These are phyloP conservation scores for Apiotrichum mycotoxinovorans DNA, from an alignment of 1,284 basidiomycete genomes.

Conservation along the genomic window DNA sequence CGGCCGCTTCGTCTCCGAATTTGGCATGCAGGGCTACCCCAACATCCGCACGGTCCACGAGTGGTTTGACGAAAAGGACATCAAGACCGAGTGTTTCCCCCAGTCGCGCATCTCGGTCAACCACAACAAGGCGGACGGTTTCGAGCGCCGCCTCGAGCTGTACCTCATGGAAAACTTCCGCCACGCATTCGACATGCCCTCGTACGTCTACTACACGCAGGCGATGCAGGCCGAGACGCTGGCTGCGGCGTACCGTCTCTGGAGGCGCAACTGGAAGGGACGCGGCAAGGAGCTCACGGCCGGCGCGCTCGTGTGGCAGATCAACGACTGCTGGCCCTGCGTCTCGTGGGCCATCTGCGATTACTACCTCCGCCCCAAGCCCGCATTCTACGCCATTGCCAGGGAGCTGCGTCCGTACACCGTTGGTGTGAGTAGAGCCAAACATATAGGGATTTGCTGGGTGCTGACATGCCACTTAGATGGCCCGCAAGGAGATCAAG, in stretches of 20 bases:
- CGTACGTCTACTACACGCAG: conserved; percentile 76
- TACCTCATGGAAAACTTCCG: conserved; percentile 83
- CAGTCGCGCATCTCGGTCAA: conserved; percentile 76
- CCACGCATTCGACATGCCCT: conserved; percentile 81
- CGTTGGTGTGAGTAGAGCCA: conserved; percentile 60
- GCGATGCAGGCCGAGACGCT: conserved; percentile 78
- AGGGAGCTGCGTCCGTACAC: conserved; percentile 68
- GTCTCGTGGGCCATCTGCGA: conserved; percentile 76
- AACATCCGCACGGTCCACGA: conserved; percentile 77
- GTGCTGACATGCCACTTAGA: conserved; percentile 17
- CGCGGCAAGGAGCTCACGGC: conserved; percentile 65
- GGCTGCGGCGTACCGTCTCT: conserved; percentile 66
- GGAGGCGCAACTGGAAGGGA: conserved; percentile 72
- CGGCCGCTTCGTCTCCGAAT: conserved; percentile 73
- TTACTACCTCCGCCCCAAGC: conserved; percentile 72
- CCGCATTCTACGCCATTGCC: conserved; percentile 66
- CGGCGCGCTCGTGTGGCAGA: conserved; percentile 77
- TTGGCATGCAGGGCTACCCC: conserved; percentile 62
- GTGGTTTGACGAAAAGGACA: conserved; percentile 53
- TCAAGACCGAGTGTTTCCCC: conserved; percentile 65
- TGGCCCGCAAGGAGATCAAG: conserved; percentile 65
- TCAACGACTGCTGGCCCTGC: conserved; percentile 78
- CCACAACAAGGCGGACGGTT: conserved; percentile 84
- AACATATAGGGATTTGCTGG: too few relatives aligned
- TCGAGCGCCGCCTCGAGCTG: conserved; percentile 79